These are phyloP conservation scores for Aotearoamyces nothofagi DNA, from an alignment of 2,329 filamentous ascomycete genomes.

Conservation along the genomic window DNA sequence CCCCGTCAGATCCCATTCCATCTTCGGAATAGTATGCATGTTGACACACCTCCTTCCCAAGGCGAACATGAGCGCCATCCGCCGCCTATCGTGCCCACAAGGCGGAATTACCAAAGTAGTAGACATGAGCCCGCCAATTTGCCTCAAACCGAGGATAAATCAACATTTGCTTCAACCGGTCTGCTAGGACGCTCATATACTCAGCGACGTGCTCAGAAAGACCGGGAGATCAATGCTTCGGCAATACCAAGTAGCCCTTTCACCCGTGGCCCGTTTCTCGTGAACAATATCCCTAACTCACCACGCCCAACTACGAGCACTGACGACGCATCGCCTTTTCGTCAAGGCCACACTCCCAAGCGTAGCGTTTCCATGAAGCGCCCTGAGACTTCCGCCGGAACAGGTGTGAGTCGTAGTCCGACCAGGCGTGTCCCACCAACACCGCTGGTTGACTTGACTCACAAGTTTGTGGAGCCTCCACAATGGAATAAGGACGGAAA, in stretches of 20 bases:
- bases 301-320: constrained; percentile 14
- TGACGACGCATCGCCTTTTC: constrained; percentile 12
- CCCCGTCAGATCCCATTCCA: constrained; percentile 17
- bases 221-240: constrained; percentile 13
- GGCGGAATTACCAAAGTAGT: constrained; percentile 1
- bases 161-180: constrained; percentile 27
- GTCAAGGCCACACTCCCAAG: constrained; percentile 14
- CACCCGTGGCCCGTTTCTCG: constrained; percentile 38
- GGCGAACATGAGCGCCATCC: constrained; percentile 10
- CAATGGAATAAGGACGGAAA: constrained; percentile 37
- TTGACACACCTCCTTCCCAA: constrained; percentile 3
- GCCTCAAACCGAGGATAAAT: constrained; percentile 6
- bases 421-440: constrained; percentile 20
- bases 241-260: constrained; percentile 27
- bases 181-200: constrained; percentile 34
- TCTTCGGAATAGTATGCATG: constrained; percentile 11
- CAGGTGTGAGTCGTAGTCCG: constrained; percentile 4
- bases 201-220: constrained; percentile 21
- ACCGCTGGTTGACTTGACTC: constrained; percentile 54
- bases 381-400: constrained; percentile 1
- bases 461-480: constrained; percentile 47
- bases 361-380: constrained; percentile 5
- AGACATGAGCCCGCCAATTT: constrained; percentile 10
- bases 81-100: constrained; percentile 8
- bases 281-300: constrained; percentile 27